Base-by-base conservation (phyloP, 1,284 basidiomycete genomes). In the Volvariella volvacea region DNA sequence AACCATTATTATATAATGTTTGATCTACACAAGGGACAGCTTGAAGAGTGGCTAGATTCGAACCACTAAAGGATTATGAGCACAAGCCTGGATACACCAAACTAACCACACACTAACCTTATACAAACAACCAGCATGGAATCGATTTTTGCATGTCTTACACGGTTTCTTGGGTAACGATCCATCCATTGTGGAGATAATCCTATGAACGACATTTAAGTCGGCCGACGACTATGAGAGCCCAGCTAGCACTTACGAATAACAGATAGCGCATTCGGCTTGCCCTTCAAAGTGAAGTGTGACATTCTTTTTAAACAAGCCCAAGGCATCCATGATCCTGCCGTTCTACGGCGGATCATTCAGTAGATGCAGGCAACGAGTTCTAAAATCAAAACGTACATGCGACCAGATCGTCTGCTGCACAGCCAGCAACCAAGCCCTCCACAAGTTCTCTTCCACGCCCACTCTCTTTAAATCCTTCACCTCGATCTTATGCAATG, bases 291-390 rank as follows among this genome's bases (percentile, higher is more conserved):
- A 97, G 63, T 96, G 91, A 25, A 89, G 72, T 0, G 80, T 75
- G 30, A 93, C 90, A 56, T 98, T 99, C 67, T 88, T 89, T 69
- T 95, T 96, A 76, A 97, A 99, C 47, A 97, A 69, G 14, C 78
- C 79, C n/a, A 99, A 64, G 0, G 90, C 94, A 57, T 99, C 96
- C 22, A 91, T 74, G 33, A 99, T 88, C 37, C 87, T 79, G 3
- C 94, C 94, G 58, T 95, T 94, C 87, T 93, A 58, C 2, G 15
- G 30, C 8, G 9, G 8, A 44, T 22, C 7, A 39, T 4, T 12
- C 21, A 3, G 14, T 8, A 22, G 16, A 32, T 21, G 2, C 30
- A 36, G 51, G 38, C 43, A 36, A 39, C 45, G 28, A 41, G n/a
- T n/a, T n/a, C n/a, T n/a, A n/a, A 41, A 36, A 2, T 19, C 12